Percentiles rank a stretch among this genome's conserved stretches.
Conservation (phyloP, 2,329 filamentous ascomycete genomes). For the Alternaria triticina region DNA sequence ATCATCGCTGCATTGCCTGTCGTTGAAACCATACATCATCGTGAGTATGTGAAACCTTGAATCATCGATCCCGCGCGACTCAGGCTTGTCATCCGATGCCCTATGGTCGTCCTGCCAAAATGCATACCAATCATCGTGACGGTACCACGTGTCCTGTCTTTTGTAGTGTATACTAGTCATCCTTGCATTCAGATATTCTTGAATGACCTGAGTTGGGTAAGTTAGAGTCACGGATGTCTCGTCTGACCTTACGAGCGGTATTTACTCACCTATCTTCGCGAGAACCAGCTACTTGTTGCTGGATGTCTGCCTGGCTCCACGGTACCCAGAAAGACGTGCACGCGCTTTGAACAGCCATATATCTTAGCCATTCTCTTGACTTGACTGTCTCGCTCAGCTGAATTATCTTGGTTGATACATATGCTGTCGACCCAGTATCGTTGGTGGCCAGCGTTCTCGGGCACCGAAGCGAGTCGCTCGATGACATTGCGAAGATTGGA, state of each 20-base stretch:
- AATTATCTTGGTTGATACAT: neutral
- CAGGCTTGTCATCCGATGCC: too few relatives aligned
- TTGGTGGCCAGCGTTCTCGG: neutral
- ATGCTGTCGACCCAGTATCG: neutral
- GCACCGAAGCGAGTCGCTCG: neutral
- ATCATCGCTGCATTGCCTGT: too few relatives aligned
- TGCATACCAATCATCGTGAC: too few relatives aligned
- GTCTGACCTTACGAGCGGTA: neutral
- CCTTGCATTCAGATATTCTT: neutral
- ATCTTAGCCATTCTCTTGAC: neutral
- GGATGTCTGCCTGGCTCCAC: neutral
- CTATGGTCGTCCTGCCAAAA: too few relatives aligned
- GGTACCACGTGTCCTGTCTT: too few relatives aligned
- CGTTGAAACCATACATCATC: too few relatives aligned
- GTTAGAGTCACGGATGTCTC: neutral
- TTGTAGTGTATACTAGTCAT: too few relatives aligned
- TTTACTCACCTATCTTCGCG: neutral
- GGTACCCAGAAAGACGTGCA: neutral
- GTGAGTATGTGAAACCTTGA: too few relatives aligned
- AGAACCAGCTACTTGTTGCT: neutral
- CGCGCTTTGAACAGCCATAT: neutral
- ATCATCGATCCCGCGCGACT: too few relatives aligned
- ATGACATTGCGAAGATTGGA: neutral
- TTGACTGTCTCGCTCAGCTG: neutral
- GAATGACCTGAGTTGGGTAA: neutral